Evolutionary conservation across 2,329 filamentous ascomycete genomes (phyloP), one percentile per base, ranked within the genome.

Genomic region (Colletotrichum sidae): DNA sequence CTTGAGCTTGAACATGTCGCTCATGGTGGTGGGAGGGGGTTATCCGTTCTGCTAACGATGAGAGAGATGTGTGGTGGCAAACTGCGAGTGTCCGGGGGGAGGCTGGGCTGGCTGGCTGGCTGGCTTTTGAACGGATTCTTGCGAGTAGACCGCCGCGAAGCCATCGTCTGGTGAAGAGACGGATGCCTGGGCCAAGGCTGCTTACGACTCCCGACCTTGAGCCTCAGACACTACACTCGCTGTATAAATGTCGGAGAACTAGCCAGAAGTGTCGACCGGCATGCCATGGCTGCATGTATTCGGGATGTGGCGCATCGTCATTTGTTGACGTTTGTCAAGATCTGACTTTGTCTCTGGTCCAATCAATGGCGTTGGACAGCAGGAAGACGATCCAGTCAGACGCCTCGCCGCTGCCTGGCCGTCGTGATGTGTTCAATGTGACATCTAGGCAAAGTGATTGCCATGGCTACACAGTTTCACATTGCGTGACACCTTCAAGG

Each of bases 1-100:
- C n/a, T 17, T 63, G 2, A 63, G 37, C n/a, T 17, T 63, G 2
- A 63, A 33, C 0, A 66, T 17, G 52, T 66, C 53, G 15, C 63
- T 49, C 63, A 66, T 65, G 55, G n/a, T 47, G 42, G 15, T 44
- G 8, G 11, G 17, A 7, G 10, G 10, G 10, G 44, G 6, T 8
- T 46, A 11, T 17, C n/a, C 15, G 42, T 44, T 5, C 15, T 44
- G 42, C 12, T 15, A 6, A 8, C 12, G 42, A n/a, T 44, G 42
- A 1, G 41, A 12, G 41, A 44, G 41, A 15, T 13, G 10, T n/a
- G 15, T 9, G 12, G 42, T 15, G 15, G 12, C 42, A 44, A 15
- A n/a, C 42, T n/a, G 6, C 17, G n/a, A 10, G 44, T 11, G 25
- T 17, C 17, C 17, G 17, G 17, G 17, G 17, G 17, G 17, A 17